Evolutionary conservation across 2,329 filamentous ascomycete species (phyloP).

Genomic region (Cercospora janseana): DNA sequence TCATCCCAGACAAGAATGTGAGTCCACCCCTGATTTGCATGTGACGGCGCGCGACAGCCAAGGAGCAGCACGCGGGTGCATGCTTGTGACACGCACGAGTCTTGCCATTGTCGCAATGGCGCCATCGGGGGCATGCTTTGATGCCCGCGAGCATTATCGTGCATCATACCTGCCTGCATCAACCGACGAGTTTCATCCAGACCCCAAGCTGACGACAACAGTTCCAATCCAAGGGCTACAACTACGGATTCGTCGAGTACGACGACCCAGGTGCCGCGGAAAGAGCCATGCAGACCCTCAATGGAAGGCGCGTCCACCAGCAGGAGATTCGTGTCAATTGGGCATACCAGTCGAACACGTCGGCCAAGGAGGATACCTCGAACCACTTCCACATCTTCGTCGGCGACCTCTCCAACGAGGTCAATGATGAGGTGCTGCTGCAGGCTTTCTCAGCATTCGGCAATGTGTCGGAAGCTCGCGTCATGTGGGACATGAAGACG

Average conservation of each 20-base stretch:
- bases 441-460: conserved; percentile 97
- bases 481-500: conserved; percentile 99
- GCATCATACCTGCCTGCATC: no score
- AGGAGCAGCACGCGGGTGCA: conserved; percentile 19
- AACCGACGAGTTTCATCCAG: no score
- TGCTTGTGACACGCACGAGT: conserved; percentile 10
- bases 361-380: conserved; percentile 94
- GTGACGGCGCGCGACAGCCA: conserved; percentile 8
- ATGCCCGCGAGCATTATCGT: neutral
- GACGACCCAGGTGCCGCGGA: conserved; percentile 96
- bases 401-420: conserved; percentile 94
- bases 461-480: conserved; percentile 91
- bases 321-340: conserved; percentile 99
- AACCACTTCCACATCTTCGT: conserved; percentile 99
- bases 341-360: conserved; percentile 96
- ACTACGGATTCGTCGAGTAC: conserved; percentile 99
- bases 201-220: conserved; percentile 29
- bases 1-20: conserved; percentile 99
- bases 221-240: conserved; percentile 85
- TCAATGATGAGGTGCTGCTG: conserved; percentile 90
- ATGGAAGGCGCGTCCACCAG: conserved; percentile 91
- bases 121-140: neutral
- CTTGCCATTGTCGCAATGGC: conserved; percentile 20
- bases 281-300: conserved; percentile 94
- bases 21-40: conserved; percentile 46